These are phyloP conservation scores for Lasiodiplodia citricola DNA, from an alignment of 2,329 filamentous ascomycete species.

Conservation along the genomic window DNA sequence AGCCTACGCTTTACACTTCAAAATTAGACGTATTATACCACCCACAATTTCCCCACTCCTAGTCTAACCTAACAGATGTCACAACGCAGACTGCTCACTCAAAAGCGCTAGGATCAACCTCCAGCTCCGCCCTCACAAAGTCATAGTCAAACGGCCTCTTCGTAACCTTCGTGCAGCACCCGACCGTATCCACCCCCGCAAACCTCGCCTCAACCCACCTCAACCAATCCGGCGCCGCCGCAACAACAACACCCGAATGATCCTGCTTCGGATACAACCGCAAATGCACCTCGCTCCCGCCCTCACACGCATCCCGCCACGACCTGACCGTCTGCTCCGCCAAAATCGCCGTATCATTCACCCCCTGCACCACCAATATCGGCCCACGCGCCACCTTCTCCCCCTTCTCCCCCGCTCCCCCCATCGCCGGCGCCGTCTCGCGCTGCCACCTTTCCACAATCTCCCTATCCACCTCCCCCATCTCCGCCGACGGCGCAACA, in stretches of 20 bases:
- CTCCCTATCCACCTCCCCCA: not conserved
- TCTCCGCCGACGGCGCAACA: not conserved
- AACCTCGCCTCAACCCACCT: not conserved
- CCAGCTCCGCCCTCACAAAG: not conserved
- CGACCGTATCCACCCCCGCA: not conserved
- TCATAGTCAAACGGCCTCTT: not conserved
- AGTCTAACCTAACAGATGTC: too few species aligned
- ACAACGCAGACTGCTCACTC: too few species aligned
- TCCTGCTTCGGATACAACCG: not conserved
- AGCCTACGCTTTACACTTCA: too few species aligned
- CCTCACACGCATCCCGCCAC: not conserved
- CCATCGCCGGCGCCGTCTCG: not conserved
- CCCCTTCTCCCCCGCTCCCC: too few species aligned
- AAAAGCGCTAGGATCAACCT: not conserved
- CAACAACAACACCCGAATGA: not conserved
- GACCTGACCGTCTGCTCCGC: not conserved
- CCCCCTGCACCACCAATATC: not conserved
- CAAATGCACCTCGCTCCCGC: not conserved
- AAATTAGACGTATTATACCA: too few species aligned
- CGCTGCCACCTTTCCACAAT: not conserved
- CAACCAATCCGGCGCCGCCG: not conserved
- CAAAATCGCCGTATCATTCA: not conserved
- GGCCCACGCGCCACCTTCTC: not conserved
- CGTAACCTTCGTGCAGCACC: not conserved
- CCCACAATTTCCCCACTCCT: too few species aligned